Evolutionary conservation across 108 stramenopile species (phyloP).

Genomic region (Stephanodiscus minutulus): DNA sequence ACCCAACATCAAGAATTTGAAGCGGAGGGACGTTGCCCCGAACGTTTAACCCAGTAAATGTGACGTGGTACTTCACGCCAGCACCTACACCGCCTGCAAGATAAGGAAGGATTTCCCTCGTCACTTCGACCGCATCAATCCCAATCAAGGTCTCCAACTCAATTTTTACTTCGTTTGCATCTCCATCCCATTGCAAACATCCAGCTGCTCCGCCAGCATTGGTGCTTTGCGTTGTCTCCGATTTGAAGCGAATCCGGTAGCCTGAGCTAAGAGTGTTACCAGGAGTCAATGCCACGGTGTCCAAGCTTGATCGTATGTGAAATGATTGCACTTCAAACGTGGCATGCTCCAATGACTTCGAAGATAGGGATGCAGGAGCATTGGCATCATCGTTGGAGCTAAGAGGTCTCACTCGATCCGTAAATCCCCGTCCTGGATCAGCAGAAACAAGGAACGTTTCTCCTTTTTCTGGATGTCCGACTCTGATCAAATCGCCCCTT

Average conservation of each 20-base stretch:
- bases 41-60: conserved; percentile 72
- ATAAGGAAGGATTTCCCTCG: conserved; percentile 27
- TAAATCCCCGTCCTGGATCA: conserved; percentile 35
- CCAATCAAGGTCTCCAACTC: conserved; percentile 63
- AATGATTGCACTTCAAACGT: conserved; percentile 79
- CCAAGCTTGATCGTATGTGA: conserved; percentile 32
- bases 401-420: conserved; percentile 47
- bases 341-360: conserved; percentile 47
- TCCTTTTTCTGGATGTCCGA: conserved; percentile 69
- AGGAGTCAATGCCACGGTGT: conserved; percentile 39
- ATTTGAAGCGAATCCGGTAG: conserved; percentile 54
- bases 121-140: conserved; percentile 56
- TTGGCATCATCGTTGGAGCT: conserved; percentile 45
- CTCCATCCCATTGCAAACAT: conserved; percentile 55
- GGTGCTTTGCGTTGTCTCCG: conserved; percentile 43
- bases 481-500: conserved; percentile 68
- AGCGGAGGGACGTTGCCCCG: conserved; percentile 70
- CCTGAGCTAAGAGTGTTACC: conserved; percentile 41
- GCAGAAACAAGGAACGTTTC: conserved; percentile 74
- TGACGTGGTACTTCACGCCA: conserved; percentile 61
- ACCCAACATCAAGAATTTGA: conserved; percentile 51
- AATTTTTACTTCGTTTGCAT: conserved; percentile 39
- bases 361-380: conserved; percentile 51
- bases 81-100: conserved; percentile 27
- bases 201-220: conserved; percentile 49